Conservation (phyloP, 176 grass and related monocot genomes). For the Thinopyrum elongatum region DNA sequence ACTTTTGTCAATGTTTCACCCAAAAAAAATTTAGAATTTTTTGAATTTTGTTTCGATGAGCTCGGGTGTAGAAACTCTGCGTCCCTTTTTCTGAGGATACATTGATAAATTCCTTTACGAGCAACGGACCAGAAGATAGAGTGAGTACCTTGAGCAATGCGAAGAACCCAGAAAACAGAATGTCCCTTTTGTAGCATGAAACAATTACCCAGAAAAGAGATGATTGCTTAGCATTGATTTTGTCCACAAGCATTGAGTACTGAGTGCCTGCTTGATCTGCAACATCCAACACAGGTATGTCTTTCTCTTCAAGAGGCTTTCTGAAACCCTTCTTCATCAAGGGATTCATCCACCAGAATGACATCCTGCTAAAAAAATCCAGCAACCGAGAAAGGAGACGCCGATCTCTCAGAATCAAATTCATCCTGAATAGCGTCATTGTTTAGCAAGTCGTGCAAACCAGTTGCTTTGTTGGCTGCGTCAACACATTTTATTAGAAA, state of each 20-base stretch:
- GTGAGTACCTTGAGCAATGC: conserved; percentile 64
- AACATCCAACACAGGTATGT: conserved; percentile 41
- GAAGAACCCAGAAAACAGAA: conserved; percentile 57
- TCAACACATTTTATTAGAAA: neutral
- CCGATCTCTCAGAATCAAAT: neutral
- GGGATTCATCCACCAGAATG: conserved; percentile 59
- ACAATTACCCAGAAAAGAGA: conserved; percentile 57
- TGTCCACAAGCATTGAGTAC: conserved; percentile 35
- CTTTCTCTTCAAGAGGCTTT: conserved; percentile 56
- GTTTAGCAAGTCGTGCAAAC: neutral
- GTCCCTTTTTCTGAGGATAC: conserved; percentile 45
- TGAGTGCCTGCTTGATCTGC: conserved; percentile 38
- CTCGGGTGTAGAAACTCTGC: no score
- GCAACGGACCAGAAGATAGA: conserved; percentile 52
- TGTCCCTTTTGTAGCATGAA: conserved; percentile 53
- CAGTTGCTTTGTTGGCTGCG: conserved; percentile 10
- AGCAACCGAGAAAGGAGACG: conserved; percentile 5
- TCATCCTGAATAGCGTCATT: neutral
- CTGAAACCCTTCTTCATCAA: conserved; percentile 62
- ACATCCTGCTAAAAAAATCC: conserved; percentile 46
- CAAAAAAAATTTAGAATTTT: no score
- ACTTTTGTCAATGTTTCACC: no score
- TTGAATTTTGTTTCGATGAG: no score
- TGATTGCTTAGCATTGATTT: conserved; percentile 32
- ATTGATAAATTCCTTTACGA: conserved; percentile 64